Base-by-base conservation (phyloP, 257 asterid genomes). In the Solanum infundibuliforme region DNA sequence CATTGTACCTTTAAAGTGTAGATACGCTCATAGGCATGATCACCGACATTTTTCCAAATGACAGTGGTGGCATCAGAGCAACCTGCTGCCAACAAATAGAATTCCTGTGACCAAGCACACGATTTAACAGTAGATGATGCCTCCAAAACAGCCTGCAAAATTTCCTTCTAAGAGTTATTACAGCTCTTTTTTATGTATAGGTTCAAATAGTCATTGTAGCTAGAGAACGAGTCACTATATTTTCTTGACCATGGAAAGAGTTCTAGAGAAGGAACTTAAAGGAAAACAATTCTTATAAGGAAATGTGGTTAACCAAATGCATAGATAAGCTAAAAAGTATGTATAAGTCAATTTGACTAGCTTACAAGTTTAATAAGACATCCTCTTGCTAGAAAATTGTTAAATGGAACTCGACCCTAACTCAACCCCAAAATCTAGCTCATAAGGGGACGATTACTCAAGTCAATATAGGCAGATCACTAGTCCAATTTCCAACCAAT, bases 31-130 rank as follows among this genome's bases (percentile, higher is more conserved):
- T 91, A 93, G 20, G 92, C 95, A 88, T 89, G 74, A 66, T 27
- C 95, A 9, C 93, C 97, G 31, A 88, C 92, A 34, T 94, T 91
- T 88, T 96, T 96, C 98, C 97, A 96, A 16, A 97, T 88, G 68
- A 94, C 94, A 89, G 96, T 91, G 86, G 98, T 95, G 87, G 96
- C 98, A 94, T 96, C 99, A 89, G 93, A 95, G 88, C 99, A 95
- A 73, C 95, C 94, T 12, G 98, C 94, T 41, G 99, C 98, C 90
- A 97, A 87, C 62, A 46, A 89, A 34, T 92, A 90, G 43, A 95
- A 4, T 46, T 13, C 89, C 13, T 46, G 96, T 3, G 98, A 94
- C 99, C 99, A 97, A 2, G 93, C 91, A 62, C 98, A 95, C 12
- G 99, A 94, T 90, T 99, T 94, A 66, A 97, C 98, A 27, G 88